Conservation (phyloP, 345 rosid species). For the Ceriops tagal region DNA sequence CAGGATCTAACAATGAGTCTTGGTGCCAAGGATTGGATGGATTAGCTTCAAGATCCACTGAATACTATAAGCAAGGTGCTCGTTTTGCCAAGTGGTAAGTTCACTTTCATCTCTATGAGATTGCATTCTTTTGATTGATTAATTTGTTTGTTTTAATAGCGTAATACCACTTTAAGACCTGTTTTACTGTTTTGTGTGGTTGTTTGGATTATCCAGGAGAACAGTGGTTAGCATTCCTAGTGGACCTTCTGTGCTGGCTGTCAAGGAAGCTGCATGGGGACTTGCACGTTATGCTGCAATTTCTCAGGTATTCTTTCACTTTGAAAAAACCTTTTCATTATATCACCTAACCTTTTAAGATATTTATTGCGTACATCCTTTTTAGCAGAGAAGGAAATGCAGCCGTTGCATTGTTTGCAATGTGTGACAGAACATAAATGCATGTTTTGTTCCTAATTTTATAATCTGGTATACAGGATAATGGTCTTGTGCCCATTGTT, state of each 20-base stretch:
- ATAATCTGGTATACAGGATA: conserved; percentile 49
- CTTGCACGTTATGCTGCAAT: conserved; percentile 94
- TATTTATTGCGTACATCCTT: too few relatives aligned
- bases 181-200: not conserved
- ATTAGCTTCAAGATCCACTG: conserved; percentile 93
- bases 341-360: too few relatives aligned
- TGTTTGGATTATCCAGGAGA: conserved; percentile 53
- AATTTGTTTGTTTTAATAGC: not conserved
- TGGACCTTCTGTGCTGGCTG: conserved; percentile 95
- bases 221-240: conserved; percentile 95
- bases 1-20: conserved; percentile 94
- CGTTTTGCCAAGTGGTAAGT: conserved; percentile 95
- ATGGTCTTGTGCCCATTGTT: conserved; percentile 95
- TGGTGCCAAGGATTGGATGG: conserved; percentile 99
- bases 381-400: not conserved
- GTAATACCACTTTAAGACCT: not conserved
- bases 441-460: not conserved
- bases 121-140: not conserved
- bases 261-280: conserved; percentile 99
- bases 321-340: not conserved
- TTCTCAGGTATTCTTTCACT: conserved; percentile 57
- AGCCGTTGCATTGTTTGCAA: not conserved
- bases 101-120: not conserved
- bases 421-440: not conserved
- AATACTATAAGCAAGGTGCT: conserved; percentile 99